A percentile compares a stretch with the other conserved stretches of the same genome.
These are phyloP conservation scores for Candida odintsovae DNA, from an alignment of 805 yeast species.

Conservation along the genomic window DNA sequence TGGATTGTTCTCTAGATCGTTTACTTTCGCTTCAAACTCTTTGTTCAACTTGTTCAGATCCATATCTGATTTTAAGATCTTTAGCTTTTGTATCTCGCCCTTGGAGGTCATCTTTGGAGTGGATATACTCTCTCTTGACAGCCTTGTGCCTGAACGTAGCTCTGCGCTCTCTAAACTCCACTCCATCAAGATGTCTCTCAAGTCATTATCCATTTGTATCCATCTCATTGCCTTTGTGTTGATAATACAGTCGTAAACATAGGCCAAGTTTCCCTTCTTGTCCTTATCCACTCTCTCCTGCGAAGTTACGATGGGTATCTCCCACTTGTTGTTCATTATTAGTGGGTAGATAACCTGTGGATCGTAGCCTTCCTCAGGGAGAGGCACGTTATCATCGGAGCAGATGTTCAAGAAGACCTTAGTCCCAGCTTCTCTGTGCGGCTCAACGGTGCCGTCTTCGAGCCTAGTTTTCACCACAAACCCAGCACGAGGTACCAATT, in stretches of 20 bases:
- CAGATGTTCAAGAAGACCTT: slow-evolving; percentile 81
- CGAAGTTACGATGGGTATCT: slow-evolving; percentile 74
- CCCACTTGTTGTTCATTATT: slow-evolving; percentile 73
- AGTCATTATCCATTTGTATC: slow-evolving; percentile 51
- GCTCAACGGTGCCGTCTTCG: slow-evolving; percentile 8
- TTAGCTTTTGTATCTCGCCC: slow-evolving; percentile 49
- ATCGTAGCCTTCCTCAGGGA: slow-evolving; percentile 49
- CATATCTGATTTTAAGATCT: slow-evolving; percentile 39
- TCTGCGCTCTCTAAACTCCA: slow-evolving; percentile 85
- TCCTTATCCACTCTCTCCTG: slow-evolving; percentile 49
- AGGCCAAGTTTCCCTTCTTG: slow-evolving; percentile 60
- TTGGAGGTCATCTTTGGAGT: slow-evolving; percentile 70
- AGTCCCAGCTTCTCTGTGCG: slow-evolving; percentile 34
- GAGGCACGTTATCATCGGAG: slow-evolving; percentile 57
- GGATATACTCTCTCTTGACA: slow-evolving; percentile 55
- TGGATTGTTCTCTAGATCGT: slow-evolving; percentile 36
- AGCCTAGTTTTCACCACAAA: slow-evolving; percentile 69
- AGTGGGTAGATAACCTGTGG: slow-evolving; percentile 55
- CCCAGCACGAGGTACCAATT: slow-evolving; percentile 52
- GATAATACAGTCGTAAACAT: slow-evolving; percentile 77
- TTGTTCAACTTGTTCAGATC: slow-evolving; percentile 32
- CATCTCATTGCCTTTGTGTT: slow-evolving; percentile 58
- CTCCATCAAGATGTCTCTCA: slow-evolving; percentile 64
- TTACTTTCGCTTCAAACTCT: slow-evolving; percentile 25
- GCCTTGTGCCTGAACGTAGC: slow-evolving; percentile 37